Evolutionary conservation across 805 yeast genomes (phyloP).

Genomic region (Starmerella ratchasimensis): DNA sequence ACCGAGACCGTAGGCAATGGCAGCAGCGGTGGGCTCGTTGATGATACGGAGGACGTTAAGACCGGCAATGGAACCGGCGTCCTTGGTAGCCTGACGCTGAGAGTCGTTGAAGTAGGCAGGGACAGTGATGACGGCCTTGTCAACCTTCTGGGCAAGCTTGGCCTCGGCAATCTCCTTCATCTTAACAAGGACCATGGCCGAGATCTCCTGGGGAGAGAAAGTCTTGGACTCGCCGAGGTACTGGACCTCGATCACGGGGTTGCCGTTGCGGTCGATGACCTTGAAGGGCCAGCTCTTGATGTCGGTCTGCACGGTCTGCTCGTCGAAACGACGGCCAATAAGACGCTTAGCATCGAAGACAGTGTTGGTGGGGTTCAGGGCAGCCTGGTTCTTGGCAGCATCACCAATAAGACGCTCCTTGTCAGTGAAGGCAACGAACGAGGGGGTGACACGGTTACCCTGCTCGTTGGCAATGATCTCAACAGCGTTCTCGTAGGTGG

Average conservation of each 20-base stretch:
- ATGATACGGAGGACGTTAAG: conserved; percentile 72
- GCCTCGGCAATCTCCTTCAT: conserved; percentile 82
- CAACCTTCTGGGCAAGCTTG: conserved; percentile 63
- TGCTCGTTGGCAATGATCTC: conserved; percentile 96
- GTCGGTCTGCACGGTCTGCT: conserved; percentile 75
- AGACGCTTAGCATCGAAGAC: conserved; percentile 81
- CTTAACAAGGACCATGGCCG: conserved; percentile 81
- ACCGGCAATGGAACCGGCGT: conserved; percentile 79
- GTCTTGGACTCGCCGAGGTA: conserved; percentile 72
- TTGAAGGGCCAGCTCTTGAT: conserved; percentile 89
- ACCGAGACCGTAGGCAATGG: conserved; percentile 93
- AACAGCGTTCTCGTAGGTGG: conserved; percentile 84
- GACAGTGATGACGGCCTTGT: conserved; percentile 75
- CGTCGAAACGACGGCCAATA: conserved; percentile 80
- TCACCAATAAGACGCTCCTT: conserved; percentile 90
- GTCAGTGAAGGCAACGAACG: conserved; percentile 88
- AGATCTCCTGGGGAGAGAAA: conserved; percentile 89
- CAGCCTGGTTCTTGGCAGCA: conserved; percentile 96
- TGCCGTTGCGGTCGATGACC: conserved; percentile 57
- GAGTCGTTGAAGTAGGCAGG: conserved; percentile 84
- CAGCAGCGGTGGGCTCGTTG: conserved; percentile 92
- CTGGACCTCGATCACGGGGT: conserved; percentile 72
- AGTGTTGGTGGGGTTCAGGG: conserved; percentile 82
- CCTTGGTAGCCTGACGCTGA: conserved; percentile 83
- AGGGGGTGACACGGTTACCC: conserved; percentile 97